Base-by-base conservation (phyloP, 106 monocot genomes). In the Allium fistulosum region DNA sequence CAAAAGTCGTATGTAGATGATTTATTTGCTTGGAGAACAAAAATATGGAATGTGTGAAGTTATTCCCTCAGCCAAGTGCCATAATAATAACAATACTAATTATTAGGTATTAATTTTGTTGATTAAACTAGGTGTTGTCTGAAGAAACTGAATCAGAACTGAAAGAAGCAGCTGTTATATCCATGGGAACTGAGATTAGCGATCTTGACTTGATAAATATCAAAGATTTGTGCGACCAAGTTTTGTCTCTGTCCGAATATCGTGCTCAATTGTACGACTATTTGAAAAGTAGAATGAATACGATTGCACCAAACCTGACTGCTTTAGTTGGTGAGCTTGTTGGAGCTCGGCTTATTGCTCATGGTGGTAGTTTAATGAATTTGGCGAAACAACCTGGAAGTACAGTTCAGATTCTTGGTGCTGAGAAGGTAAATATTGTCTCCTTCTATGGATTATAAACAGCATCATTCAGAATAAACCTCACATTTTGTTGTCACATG, bases 361-460 rank as follows among this genome's bases (percentile, higher is more conserved):
- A 92, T 77, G 96, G 92, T 69, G 96, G 96, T 51, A 92, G 92
- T 53, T 81, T 97, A 57, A 61, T 97, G 71, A 97, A 97, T 79
- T 70, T 97, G 47, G 80, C 92, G 58, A 97, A 97, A 72, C 96
- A 97, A 69, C 89, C 96, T 63, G 92, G 92, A 12, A 97, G 96
- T 74, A 97, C 96, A n/a, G 80, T 97, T 68, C 96, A 97, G 78
- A 89, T 97, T 82, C 84, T 97, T 71, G 96, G 92, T 74, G 96
- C 96, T n/a, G 92, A 97, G 53, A 97, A 97, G 96, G 96, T 97
- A 63, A 8, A 51, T 55, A 3, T 12, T 55, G 11, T 2, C 9
- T 22, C 22, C 22, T 59, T 55, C 53, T 55, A 37, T 2, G 37
- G 37, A 1, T 37, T 37, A 37, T 37, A 37, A 37, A 2, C 37